Conservation (phyloP, 345 rosid species). For the Brassica nigra region DNA sequence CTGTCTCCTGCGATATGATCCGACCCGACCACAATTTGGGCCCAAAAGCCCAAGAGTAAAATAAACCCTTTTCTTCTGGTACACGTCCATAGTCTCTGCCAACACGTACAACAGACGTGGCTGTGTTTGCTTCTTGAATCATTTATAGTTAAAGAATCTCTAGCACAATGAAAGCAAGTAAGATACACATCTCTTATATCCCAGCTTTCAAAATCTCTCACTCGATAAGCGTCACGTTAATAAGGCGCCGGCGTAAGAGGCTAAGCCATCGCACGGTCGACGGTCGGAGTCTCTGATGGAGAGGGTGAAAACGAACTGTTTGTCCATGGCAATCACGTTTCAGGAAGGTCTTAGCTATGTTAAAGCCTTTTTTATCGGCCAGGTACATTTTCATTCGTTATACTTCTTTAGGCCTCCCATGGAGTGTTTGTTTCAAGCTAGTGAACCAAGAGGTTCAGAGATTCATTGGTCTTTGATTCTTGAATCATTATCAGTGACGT, state of each 20-base stretch:
- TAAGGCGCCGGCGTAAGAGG: conserved; percentile 12
- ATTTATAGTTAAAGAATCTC: conserved; percentile 9
- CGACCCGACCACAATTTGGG: not conserved
- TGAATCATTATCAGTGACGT: conserved; percentile 21
- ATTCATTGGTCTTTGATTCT: conserved; percentile 2
- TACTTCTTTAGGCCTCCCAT: too few relatives aligned
- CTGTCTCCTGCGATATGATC: not conserved
- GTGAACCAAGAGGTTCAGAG: not conserved
- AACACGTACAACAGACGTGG: conserved; percentile 11
- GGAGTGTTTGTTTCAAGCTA: not conserved
- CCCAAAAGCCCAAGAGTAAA: not conserved
- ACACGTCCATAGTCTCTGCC: conserved; percentile 1
- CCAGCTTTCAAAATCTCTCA: not conserved
- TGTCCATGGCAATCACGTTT: conserved; percentile 48
- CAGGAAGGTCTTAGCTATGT: conserved; percentile 53
- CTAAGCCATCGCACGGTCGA: conserved; percentile 1
- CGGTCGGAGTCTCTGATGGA: conserved; percentile 37
- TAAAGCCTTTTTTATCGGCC: conserved; percentile 53
- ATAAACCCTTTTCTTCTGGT: not conserved
- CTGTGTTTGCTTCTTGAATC: conserved; percentile 25
- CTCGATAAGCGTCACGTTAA: not conserved
- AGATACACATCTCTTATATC: not conserved
- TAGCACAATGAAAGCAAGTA: conserved; percentile 6
- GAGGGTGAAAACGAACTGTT: conserved; percentile 42
- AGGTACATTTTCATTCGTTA: conserved; percentile 26